phyloP scores from a whole-genome alignment of 2,329 filamentous ascomycete species.

The Ascochyta viciae-villosae region DNA sequence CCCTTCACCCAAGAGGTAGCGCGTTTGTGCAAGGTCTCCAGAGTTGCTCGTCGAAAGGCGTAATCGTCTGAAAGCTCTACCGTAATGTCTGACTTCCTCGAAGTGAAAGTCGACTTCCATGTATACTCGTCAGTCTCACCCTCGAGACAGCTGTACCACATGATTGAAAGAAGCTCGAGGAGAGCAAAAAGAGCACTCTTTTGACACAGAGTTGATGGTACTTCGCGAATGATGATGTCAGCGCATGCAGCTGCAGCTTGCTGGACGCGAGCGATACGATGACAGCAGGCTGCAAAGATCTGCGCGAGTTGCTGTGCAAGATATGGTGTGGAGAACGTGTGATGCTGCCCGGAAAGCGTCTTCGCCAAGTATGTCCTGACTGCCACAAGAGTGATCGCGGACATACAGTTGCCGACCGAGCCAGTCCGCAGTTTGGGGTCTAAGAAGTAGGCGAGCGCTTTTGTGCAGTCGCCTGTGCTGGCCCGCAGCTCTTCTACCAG shows the following conservation, averaged over 20 bases:
- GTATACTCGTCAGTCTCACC: constrained; percentile 93
- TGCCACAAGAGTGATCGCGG: constrained; percentile 69
- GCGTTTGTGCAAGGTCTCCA: constrained; percentile 77
- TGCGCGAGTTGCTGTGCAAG: constrained; percentile 85
- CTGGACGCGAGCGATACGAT: constrained; percentile 90
- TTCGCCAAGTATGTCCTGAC: constrained; percentile 81
- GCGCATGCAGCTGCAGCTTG: constrained; percentile 83
- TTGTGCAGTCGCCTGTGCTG: constrained; percentile 86
- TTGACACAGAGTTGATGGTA: constrained; percentile 90
- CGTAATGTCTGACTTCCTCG: constrained; percentile 76
- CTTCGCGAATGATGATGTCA: constrained; percentile 81
- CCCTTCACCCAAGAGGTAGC: constrained; percentile 81
- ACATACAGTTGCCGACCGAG: constrained; percentile 69
- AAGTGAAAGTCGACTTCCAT: constrained; percentile 82
- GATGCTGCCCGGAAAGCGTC: constrained; percentile 72
- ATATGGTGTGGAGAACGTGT: constrained; percentile 87
- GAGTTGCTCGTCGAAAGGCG: constrained; percentile 76
- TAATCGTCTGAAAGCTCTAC: constrained; percentile 96
- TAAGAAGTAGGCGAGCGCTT: constrained; percentile 90
- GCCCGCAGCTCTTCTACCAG: constrained; percentile 89
- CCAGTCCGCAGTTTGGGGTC: constrained; percentile 78
- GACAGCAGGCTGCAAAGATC: constrained; percentile 89
- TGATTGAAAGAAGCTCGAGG: constrained; percentile 86
- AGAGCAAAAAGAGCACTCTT: constrained; percentile 90
- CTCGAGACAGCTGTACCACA: constrained; percentile 95